Conservation (phyloP, 441 rosid species). For the Arabidopsis hybrid region DNA sequence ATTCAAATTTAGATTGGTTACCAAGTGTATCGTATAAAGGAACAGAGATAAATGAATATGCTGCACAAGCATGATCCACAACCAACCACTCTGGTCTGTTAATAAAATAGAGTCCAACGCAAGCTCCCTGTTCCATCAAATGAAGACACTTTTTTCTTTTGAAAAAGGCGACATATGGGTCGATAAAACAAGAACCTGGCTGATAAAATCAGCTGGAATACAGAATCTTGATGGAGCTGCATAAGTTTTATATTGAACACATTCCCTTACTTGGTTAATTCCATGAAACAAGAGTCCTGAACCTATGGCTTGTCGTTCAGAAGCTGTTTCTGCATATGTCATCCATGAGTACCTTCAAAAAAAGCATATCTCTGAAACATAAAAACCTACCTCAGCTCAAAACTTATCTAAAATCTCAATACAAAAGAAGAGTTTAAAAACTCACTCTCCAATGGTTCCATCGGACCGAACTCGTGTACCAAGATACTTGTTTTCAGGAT, state of each 20-base stretch:
- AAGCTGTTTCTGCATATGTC: constrained; percentile 71
- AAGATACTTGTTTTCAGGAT: constrained; percentile 64
- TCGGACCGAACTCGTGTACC: constrained; percentile 68
- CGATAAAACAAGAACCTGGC: not conserved
- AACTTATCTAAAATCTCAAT: not conserved
- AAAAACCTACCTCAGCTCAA: constrained; percentile 7
- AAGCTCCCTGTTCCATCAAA: constrained; percentile 60
- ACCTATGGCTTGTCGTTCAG: constrained; percentile 69
- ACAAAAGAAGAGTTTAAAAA: constrained; percentile 9
- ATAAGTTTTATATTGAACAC: not conserved
- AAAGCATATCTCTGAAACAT: constrained; percentile 18
- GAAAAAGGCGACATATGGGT: not conserved
- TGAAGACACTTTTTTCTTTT: not conserved
- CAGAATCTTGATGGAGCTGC: not conserved
- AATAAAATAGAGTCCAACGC: constrained; percentile 65
- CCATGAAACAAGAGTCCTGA: constrained; percentile 66
- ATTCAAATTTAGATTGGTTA: constrained; percentile 29
- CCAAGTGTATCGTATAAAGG: constrained; percentile 84
- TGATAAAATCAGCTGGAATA: not conserved
- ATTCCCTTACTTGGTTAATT: constrained; percentile 50
- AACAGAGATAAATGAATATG: constrained; percentile 71
- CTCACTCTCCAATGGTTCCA: constrained; percentile 80
- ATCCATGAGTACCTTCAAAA: constrained; percentile 70
- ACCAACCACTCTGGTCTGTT: constrained; percentile 80
- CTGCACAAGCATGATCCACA: constrained; percentile 80